Conservation (phyloP, 306 rosid species). For the Prunus davidiana region DNA sequence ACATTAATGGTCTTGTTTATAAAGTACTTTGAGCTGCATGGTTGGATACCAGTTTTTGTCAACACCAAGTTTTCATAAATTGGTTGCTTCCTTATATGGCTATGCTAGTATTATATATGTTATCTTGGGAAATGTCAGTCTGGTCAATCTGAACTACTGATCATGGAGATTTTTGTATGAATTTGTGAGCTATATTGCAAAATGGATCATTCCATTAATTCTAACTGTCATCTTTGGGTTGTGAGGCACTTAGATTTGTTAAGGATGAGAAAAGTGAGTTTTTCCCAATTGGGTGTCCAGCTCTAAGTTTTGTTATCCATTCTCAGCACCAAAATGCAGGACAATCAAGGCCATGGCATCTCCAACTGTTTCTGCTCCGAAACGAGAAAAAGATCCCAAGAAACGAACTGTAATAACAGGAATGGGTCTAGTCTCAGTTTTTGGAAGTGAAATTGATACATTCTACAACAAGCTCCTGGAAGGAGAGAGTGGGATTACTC, state of each 20-base stretch:
- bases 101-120: not conserved
- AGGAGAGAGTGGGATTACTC: constrained; percentile 76
- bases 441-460: constrained; percentile 55
- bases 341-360: constrained; percentile 44
- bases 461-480: constrained; percentile 60
- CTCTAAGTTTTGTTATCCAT: constrained; percentile 8
- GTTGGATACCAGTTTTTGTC: not conserved
- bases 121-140: not conserved
- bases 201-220: not conserved
- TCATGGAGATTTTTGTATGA: not conserved
- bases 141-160: not conserved
- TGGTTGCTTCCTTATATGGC: not conserved
- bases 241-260: not conserved
- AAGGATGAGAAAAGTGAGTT: not conserved
- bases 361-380: constrained; percentile 47
- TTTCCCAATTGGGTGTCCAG: not conserved
- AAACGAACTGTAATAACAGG: constrained; percentile 72
- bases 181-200: not conserved
- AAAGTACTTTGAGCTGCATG: not conserved
- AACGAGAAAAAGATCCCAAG: constrained; percentile 64
- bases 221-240: not conserved
- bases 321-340: constrained; percentile 43
- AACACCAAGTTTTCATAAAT: not conserved
- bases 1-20: not conserved
- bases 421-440: constrained; percentile 69